Percentiles rank a stretch among this genome's conserved stretches.
Evolutionary conservation across 1,284 basidiomycete genomes (phyloP).

Genomic region (Ganoderma multipileum): DNA sequence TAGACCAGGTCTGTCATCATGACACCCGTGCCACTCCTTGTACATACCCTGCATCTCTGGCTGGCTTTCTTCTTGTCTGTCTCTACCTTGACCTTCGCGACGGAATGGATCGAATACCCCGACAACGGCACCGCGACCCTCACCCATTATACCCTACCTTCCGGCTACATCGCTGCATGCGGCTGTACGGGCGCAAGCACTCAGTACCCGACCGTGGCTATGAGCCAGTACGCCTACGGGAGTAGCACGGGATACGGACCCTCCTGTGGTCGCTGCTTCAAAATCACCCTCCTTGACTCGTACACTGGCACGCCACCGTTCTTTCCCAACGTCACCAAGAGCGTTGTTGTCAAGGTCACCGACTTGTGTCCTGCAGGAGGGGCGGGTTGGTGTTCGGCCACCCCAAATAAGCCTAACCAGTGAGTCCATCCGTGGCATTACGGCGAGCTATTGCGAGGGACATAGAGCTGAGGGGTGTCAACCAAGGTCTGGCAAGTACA

Average conservation of each 20-base stretch:
- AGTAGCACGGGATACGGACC: slow-evolving; percentile 77
- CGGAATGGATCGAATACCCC: slow-evolving; percentile 65
- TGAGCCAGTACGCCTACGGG: slow-evolving; percentile 80
- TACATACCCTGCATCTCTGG: slow-evolving; percentile 18
- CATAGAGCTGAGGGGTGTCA: neutral
- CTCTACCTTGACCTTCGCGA: slow-evolving; percentile 23
- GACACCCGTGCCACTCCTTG: slow-evolving; percentile 9
- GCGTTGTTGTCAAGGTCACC: slow-evolving; percentile 74
- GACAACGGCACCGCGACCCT: slow-evolving; percentile 39
- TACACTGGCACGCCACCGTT: slow-evolving; percentile 73
- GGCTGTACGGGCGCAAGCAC: slow-evolving; percentile 76
- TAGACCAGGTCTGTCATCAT: neutral
- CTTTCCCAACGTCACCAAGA: slow-evolving; percentile 65
- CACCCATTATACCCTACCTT: slow-evolving; percentile 46
- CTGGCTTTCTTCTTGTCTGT: slow-evolving; percentile 19
- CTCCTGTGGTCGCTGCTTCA: slow-evolving; percentile 79
- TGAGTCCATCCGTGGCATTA: slow-evolving; percentile 43
- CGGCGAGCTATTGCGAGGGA: neutral
- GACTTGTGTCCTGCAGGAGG: slow-evolving; percentile 72
- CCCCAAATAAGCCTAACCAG: slow-evolving; percentile 63
- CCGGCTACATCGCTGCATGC: slow-evolving; percentile 60
- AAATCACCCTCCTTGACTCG: slow-evolving; percentile 73
- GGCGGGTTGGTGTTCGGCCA: slow-evolving; percentile 73
- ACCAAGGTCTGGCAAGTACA: slow-evolving; percentile 62
- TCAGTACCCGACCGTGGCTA: slow-evolving; percentile 76